phyloP scores from a whole-genome alignment of 2,329 filamentous ascomycete genomes.

The Monosporascus sp. region DNA sequence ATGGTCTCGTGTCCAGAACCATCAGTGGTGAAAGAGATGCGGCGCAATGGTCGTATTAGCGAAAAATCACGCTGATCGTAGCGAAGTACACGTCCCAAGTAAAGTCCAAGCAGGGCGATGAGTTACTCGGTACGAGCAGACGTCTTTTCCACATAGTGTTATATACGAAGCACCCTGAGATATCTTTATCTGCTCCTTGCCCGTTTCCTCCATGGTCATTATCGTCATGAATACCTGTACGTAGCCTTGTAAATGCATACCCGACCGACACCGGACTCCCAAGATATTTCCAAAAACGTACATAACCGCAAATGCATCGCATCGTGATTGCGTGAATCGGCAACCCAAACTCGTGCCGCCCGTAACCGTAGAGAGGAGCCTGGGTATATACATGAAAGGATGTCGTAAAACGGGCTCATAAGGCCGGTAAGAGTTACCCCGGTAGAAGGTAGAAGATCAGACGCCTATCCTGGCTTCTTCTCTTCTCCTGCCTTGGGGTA shows the following conservation, averaged over 20 bases:
- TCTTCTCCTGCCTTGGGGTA: constrained; percentile 32
- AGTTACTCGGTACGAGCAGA: no score
- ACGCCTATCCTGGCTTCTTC: constrained; percentile 21
- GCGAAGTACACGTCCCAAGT: no score
- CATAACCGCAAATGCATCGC: neutral
- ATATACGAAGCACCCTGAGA: neutral
- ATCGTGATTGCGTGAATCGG: neutral
- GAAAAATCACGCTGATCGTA: no score
- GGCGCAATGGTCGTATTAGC: no score
- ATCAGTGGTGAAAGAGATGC: no score
- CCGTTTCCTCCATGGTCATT: neutral
- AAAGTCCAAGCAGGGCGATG: no score
- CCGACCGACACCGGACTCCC: neutral
- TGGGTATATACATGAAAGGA: neutral
- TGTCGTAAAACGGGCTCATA: neutral
- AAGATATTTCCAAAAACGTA: neutral
- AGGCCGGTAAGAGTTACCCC: neutral
- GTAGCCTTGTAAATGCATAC: neutral
- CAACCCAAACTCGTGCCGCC: neutral
- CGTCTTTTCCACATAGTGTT: no score
- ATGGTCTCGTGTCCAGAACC: no score
- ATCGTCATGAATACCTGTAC: neutral
- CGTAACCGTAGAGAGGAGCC: neutral
- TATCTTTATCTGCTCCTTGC: neutral
- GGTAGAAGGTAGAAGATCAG: constrained; percentile 3